These are phyloP conservation scores for Trichoderma atroviride DNA, from an alignment of 2,329 filamentous ascomycete genomes.

Conservation along the genomic window DNA sequence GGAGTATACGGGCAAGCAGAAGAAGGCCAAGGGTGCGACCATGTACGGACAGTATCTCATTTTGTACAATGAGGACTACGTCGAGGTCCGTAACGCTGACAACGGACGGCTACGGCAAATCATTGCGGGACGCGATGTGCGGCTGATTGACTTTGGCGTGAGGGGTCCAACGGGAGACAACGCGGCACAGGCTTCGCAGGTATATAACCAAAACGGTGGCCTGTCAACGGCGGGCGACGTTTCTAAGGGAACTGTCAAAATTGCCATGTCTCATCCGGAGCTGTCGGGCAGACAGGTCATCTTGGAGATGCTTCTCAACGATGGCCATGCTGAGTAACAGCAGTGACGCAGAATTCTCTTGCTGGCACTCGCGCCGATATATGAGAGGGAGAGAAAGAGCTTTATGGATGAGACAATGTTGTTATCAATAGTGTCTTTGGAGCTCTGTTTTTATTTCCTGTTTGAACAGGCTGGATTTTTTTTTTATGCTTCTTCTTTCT, in stretches of 20 bases:
- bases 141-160: constrained; percentile 84
- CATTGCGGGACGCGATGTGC: constrained; percentile 87
- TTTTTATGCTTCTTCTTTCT: neutral
- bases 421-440: neutral
- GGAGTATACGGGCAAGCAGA: constrained; percentile 93
- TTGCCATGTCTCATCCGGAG: constrained; percentile 93
- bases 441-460: neutral
- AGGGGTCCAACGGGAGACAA: constrained; percentile 60
- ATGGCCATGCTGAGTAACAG: constrained; percentile 65
- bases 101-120: constrained; percentile 93
- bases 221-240: constrained; percentile 46
- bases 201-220: constrained; percentile 41
- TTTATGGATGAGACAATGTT: neutral
- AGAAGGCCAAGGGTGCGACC: constrained; percentile 77
- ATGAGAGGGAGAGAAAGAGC: neutral
- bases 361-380: neutral
- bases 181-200: constrained; percentile 40
- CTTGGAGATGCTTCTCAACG: constrained; percentile 88
- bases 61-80: constrained; percentile 93
- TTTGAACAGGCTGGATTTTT: neutral
- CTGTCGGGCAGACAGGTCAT: constrained; percentile 82
- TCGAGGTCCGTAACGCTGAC: constrained; percentile 95
- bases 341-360: neutral
- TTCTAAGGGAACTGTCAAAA: constrained; percentile 80
- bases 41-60: constrained; percentile 91